Evolutionary conservation across 2,329 filamentous ascomycete species (phyloP), one percentile per base, ranked within the genome.

Genomic region (Penicillium sp.): DNA sequence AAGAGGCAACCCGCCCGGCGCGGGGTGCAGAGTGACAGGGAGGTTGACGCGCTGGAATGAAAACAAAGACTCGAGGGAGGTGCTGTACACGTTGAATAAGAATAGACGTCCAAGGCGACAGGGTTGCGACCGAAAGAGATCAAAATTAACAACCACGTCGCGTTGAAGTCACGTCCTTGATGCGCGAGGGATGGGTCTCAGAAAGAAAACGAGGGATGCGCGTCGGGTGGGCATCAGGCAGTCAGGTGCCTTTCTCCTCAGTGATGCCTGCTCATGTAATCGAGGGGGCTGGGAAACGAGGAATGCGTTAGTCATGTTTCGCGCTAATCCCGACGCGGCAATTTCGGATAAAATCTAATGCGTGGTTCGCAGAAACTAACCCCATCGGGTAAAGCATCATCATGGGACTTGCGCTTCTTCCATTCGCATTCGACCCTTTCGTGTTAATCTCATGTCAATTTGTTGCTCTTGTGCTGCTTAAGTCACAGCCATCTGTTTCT

Each of bases 21-120:
- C 63, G 65, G 68, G 67, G 65, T 63, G 58, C 57, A 57, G 55
- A 53, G 60, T 61, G 54, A 53, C 58, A 63, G 47, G 54, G 43
- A 38, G 51, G 54, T 59, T 62, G 63, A 70, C 68, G 68, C 68
- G 68, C 65, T 59, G 58, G 55, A 61, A 52, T 54, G 61, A 68
- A 61, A 69, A 69, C 64, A 69, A 67, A 57, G 55, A 56, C 56
- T 60, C 51, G 48, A 57, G 48, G 44, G 51, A 44, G 33, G 30
- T 46, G 28, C 18, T 22, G 16, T 36, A 39, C 28, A 46, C 54
- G 47, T 55, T 40, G 39, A 44, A 54, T 42, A 31, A 44, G 39
- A 39, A 43, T 45, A 38, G 24, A 42, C 38, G 20, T 22, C 13
- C 31, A 40, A 51, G 22, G n/a, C 24, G 13, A 24, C 39, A 50